phyloP scores from a whole-genome alignment of 2,329 filamentous ascomycete species.

The Colletotrichum tofieldiae region DNA sequence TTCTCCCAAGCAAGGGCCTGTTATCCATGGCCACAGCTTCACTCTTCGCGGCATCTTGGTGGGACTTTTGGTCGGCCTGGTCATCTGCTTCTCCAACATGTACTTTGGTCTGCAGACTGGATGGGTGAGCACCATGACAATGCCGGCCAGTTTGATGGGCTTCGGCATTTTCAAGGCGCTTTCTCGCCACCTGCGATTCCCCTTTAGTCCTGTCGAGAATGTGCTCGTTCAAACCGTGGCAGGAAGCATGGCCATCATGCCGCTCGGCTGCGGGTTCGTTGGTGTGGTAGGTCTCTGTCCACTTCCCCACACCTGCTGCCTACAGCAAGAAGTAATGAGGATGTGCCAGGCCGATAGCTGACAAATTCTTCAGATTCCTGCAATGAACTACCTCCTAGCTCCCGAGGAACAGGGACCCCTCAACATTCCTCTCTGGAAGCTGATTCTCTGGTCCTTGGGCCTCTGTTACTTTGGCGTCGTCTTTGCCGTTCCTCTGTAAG shows the following conservation, averaged over 20 bases:
- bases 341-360: not conserved
- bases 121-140: conserved; percentile 86
- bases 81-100: conserved; percentile 98
- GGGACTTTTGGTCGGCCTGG: conserved; percentile 86
- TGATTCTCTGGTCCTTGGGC: conserved; percentile 92
- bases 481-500: conserved; percentile 89
- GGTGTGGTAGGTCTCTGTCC: conserved; percentile 73
- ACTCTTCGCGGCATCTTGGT: conserved; percentile 85
- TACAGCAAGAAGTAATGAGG: conserved; percentile 7
- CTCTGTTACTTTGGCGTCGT: conserved; percentile 97
- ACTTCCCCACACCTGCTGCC: not conserved
- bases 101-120: conserved; percentile 97
- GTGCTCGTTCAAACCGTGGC: conserved; percentile 97
- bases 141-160: conserved; percentile 94
- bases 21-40: conserved; percentile 76
- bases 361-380: conserved; percentile 74
- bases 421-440: conserved; percentile 78
- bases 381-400: conserved; percentile 87
- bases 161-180: conserved; percentile 93
- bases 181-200: conserved; percentile 79
- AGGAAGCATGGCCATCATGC: conserved; percentile 96
- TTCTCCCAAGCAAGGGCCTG: conserved; percentile 11
- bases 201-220: conserved; percentile 96
- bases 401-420: conserved; percentile 85
- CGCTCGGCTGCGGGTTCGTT: conserved; percentile 94